Evolutionary conservation across 768 basidiomycete species (phyloP), one percentile per base, ranked within the genome.

Genomic region (Lenzites betulinus): DNA sequence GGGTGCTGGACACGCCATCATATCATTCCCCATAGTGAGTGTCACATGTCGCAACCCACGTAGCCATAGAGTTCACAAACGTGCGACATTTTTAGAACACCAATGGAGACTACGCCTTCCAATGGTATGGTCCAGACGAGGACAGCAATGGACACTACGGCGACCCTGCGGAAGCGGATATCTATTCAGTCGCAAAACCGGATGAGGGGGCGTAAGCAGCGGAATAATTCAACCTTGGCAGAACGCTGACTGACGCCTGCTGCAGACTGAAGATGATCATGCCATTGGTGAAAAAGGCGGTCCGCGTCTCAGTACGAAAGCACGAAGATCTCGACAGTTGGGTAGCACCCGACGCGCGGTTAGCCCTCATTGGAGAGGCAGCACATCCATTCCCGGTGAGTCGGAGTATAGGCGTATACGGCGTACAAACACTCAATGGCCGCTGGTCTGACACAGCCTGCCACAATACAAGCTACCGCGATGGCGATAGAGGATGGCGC

Each of bases 401-500:
- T 60, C 13, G 16, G 18, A 39, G 38, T 4, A 4, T 7, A 13
- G 18, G 18, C 7, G 18, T 5, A 16, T 7, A 13, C 4, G 13
- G 18, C 4, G 3, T 16, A 13, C 15, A 18, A 18, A 18, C 18
- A 39, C 7, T 7, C 13, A 39, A 7, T 15, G 38, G 38, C 38
- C 38, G 15, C 44, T 22, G 23, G 12, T 2, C 5, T 25, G 46
- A 49, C n/a, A 16, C 28, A 76, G 74, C 73, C 75, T 3, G 71
- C 71, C 12, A 58, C 69, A 4, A 64, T 73, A 7, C 76, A 78
- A 56, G 70, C 67, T 12, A 63, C 70, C 8, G 71, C 73, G 23
- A 76, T 77, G 73, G 73, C 70, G 8, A 57, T 77, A 28, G 77
- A 78, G 51, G 77, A 78, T 57, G 75, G 75, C 5, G 75, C 75